Evolutionary conservation across 2,329 filamentous ascomycete genomes (phyloP), one percentile per base, ranked within the genome.

Genomic region (Lachnellula hyalina): DNA sequence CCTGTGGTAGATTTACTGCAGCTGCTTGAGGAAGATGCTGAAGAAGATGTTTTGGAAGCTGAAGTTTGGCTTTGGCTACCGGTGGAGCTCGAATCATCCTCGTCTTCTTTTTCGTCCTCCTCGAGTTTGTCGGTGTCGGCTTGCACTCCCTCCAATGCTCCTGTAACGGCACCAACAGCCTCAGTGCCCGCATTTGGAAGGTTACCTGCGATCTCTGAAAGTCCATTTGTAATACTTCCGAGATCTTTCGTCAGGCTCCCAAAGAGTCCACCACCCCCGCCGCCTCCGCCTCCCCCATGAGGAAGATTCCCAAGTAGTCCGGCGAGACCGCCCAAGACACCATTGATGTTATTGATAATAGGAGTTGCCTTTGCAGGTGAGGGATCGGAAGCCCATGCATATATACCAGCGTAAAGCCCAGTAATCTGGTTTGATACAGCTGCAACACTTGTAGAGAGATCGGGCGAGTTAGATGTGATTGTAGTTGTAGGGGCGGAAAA

Each of bases 281-380:
- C 44, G 2, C 44, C 44, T 2, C 44, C 44, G 7, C 44, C 44
- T 19, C 44, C 44, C 5, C 44, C 44, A 19, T 28, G n/a, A 17
- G 44, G 44, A 28, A 46, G 44, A 23, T 23, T 46, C 11, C 44
- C 44, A 9, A 46, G 44, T 15, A 46, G 21, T 25, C 17, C 44
- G 8, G 44, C 44, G 21, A 46, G 21, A 46, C 44, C 44, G 9
- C 44, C 44, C 21, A 46, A 21, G 4, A 25, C 44, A 19, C n/a
- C 44, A 46, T 19, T 46, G 6, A 46, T 46, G 12, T 28, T 25
- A 14, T 46, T 46, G 5, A 46, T 46, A 23, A 46, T 46, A 8
- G 44, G 44, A 17, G 44, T 46, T 46, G 44, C 44, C 21, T 46
- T 46, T 46, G 44, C 44, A 46, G 44, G 44, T 21, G 44, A 46